These are phyloP conservation scores for Nakaseomyces nivariensis DNA, from an alignment of 1,139 yeast genomes.

Conservation along the genomic window DNA sequence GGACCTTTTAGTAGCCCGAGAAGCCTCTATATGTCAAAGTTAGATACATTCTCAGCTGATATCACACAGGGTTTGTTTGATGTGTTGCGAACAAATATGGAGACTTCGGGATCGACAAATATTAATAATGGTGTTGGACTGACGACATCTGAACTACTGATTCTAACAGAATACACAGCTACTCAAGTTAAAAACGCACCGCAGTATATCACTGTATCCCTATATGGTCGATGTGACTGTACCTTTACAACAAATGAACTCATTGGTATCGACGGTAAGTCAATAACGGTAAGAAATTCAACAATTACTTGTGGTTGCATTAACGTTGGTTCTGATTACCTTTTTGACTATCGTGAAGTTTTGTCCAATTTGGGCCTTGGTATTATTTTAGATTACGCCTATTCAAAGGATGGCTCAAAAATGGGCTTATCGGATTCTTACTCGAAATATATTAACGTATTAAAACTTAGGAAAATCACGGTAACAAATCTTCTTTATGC, in stretches of 20 bases:
- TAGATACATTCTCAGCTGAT: slow-evolving; percentile 20
- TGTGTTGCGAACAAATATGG: slow-evolving; percentile 18
- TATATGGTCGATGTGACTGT: slow-evolving; percentile 23
- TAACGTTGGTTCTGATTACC: slow-evolving; percentile 12
- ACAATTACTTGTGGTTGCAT: slow-evolving; percentile 12
- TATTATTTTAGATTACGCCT: slow-evolving; percentile 26
- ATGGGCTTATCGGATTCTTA: slow-evolving; percentile 7
- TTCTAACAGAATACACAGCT: slow-evolving; percentile 22
- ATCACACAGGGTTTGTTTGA: slow-evolving; percentile 23
- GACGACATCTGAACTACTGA: slow-evolving; percentile 26
- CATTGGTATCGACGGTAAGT: neutral
- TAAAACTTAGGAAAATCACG: slow-evolving; percentile 10
- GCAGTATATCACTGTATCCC: slow-evolving; percentile 17
- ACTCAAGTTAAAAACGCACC: slow-evolving; percentile 21
- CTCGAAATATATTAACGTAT: slow-evolving; percentile 9
- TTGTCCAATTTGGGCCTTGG: slow-evolving; percentile 20
- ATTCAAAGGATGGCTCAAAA: slow-evolving; percentile 8
- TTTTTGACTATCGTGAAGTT: slow-evolving; percentile 24
- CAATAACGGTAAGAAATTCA: slow-evolving; percentile 8
- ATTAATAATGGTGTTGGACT: slow-evolving; percentile 26
- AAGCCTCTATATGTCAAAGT: slow-evolving; percentile 15
- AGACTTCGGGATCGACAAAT: slow-evolving; percentile 14
- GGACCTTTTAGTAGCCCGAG: slow-evolving; percentile 19
- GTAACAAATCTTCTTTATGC: slow-evolving; percentile 16
- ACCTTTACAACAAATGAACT: slow-evolving; percentile 7